Evolutionary conservation across 2,329 filamentous ascomycete species (phyloP).

Genomic region (Tolypocladium endophyticum): DNA sequence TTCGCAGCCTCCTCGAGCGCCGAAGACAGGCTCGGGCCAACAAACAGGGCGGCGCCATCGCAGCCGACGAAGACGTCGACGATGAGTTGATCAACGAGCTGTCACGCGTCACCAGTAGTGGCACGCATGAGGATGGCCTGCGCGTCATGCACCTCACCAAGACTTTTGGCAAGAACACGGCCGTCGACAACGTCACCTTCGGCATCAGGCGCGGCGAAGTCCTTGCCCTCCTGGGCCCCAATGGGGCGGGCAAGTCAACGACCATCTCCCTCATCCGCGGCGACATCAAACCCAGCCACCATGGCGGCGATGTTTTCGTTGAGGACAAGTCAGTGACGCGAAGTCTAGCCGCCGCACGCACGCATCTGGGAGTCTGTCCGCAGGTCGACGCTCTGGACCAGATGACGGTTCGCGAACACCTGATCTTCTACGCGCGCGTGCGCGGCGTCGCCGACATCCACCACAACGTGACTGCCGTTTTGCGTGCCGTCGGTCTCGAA

Average conservation of each 20-base stretch:
- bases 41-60: not conserved
- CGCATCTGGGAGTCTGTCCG: slow-evolving; percentile 81
- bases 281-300: slow-evolving; percentile 63
- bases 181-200: slow-evolving; percentile 84
- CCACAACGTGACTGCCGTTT: slow-evolving; percentile 67
- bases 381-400: slow-evolving; percentile 81
- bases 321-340: slow-evolving; percentile 67
- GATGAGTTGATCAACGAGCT: slow-evolving; percentile 57
- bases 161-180: slow-evolving; percentile 62
- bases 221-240: slow-evolving; percentile 81
- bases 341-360: slow-evolving; percentile 60
- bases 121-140: slow-evolving; percentile 48
- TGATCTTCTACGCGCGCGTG: slow-evolving; percentile 78
- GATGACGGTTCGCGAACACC: slow-evolving; percentile 81
- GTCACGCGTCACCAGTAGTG: slow-evolving; percentile 39
- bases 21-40: slow-evolving; percentile 12
- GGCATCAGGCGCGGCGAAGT: slow-evolving; percentile 71
- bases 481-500: slow-evolving; percentile 69
- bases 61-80: slow-evolving; percentile 28
- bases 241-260: slow-evolving; percentile 85
- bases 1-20: slow-evolving; percentile 29
- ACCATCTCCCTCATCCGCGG: slow-evolving; percentile 83
- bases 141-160: slow-evolving; percentile 75
- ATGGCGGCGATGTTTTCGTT: slow-evolving; percentile 71
- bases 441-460: slow-evolving; percentile 66